Conservation (phyloP, 305 asterid species). For the Fraxinus paxiana region DNA sequence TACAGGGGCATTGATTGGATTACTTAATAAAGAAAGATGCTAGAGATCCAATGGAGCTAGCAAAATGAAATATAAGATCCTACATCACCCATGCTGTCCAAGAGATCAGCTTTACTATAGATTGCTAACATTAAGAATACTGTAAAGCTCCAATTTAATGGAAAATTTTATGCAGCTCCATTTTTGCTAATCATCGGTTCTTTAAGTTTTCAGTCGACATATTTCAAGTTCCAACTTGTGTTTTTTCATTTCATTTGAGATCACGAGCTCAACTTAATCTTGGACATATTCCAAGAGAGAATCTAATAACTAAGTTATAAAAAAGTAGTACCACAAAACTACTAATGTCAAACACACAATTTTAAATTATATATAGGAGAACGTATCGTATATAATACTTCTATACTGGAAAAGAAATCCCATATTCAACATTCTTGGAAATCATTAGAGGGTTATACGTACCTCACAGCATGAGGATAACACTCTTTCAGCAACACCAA, state of each 20-base stretch:
- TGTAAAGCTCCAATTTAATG: not conserved
- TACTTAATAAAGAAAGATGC: not conserved
- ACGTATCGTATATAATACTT: not conserved
- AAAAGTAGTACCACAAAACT: slow-evolving; percentile 7
- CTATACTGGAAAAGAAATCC: not conserved
- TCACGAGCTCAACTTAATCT: slow-evolving; percentile 9
- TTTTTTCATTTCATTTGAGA: slow-evolving; percentile 23
- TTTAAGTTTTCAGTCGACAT: slow-evolving; percentile 4
- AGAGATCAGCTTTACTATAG: not conserved
- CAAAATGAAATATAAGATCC: not conserved
- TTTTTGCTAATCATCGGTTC: not conserved
- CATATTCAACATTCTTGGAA: slow-evolving; percentile 2
- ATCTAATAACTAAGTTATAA: slow-evolving; percentile 5
- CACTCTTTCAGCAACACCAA: slow-evolving; percentile 58
- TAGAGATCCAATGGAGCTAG: not conserved
- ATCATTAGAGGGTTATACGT: slow-evolving; percentile 14
- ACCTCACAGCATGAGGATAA: slow-evolving; percentile 84
- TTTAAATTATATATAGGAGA: not conserved
- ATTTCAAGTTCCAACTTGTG: slow-evolving; percentile 4
- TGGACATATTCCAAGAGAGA: slow-evolving; percentile 3
- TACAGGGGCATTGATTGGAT: not conserved
- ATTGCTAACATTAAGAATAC: not conserved
- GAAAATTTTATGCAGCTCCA: not conserved
- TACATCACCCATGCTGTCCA: not conserved
- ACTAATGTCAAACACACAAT: slow-evolving; percentile 1